phyloP scores from a whole-genome alignment of 306 rosid genomes.

The Coriaria nepalensis region DNA sequence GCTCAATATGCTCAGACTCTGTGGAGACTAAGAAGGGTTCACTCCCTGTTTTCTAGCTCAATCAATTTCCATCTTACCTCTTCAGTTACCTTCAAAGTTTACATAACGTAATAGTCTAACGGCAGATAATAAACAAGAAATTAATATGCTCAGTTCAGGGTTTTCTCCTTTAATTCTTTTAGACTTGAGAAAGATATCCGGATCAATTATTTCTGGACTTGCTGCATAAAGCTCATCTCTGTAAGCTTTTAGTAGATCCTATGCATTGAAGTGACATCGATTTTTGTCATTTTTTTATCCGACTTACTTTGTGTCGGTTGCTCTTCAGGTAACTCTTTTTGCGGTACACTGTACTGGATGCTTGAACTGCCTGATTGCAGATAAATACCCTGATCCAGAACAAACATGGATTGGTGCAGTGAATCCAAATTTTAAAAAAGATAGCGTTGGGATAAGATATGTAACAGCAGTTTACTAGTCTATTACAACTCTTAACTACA shows the following conservation, averaged over 20 bases:
- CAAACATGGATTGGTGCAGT: slow-evolving; percentile 65
- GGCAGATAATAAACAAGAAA: background rate
- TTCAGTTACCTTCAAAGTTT: background rate
- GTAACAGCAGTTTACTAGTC: slow-evolving; percentile 77
- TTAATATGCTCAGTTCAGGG: background rate
- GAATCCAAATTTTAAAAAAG: slow-evolving; percentile 30
- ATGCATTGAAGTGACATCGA: slow-evolving; percentile 2
- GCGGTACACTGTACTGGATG: slow-evolving; percentile 84
- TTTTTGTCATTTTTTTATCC: background rate
- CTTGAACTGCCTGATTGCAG: slow-evolving; percentile 69
- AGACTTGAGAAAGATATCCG: slow-evolving; percentile 87
- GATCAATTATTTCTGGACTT: slow-evolving; percentile 53
- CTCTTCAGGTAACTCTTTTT: slow-evolving; percentile 54
- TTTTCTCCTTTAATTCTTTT: background rate
- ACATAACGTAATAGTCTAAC: background rate
- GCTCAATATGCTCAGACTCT: slow-evolving; percentile 60
- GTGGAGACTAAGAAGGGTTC: slow-evolving; percentile 84
- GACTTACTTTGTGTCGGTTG: background rate
- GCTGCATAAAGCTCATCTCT: slow-evolving; percentile 54
- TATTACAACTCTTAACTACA: slow-evolving; percentile 45
- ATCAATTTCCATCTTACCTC: too few species aligned
- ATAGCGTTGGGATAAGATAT: slow-evolving; percentile 48
- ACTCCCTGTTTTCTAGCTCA: slow-evolving; percentile 64
- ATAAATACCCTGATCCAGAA: slow-evolving; percentile 23
- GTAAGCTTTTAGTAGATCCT: slow-evolving; percentile 31